Base-by-base conservation (phyloP, 192 early-diverging fungal species). In the Umbelopsis vinacea region DNA sequence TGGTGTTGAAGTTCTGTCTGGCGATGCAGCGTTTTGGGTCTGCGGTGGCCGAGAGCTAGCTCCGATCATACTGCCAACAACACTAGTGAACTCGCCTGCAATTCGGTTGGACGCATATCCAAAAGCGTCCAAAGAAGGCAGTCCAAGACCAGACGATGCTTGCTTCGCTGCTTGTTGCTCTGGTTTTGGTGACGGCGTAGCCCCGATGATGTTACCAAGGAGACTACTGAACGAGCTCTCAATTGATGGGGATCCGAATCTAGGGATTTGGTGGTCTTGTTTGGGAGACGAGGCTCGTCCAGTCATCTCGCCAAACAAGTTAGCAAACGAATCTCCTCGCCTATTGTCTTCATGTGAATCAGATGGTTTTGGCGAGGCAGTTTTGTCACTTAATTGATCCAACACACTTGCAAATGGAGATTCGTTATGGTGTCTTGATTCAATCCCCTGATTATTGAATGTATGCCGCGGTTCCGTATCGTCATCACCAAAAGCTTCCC, bases 31-130 rank as follows among this genome's bases (percentile, higher is more conserved):
- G 48, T 17, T 14, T 0, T 22, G 29, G 17, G 26, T 29, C 15
- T 35, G 57, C 14, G 29, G 7, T n/a, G 11, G 26, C 12, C 57
- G 57, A 63, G 57, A 29, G 26, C 10, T 19, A 29, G 57, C 57
- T 37, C 57, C 57, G 14, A 63, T 63, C 57, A 63, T 63, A 26
- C 33, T 63, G 19, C 57, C 57, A 19, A 63, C 57, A 5, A 63
- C 57, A 63, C 37, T 63, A 1, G 57, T 63, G 29, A 63, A 63
- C 19, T 63, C 57, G 15, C 57, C 57, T 29, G 57, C 57, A 63
- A 63, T 63, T 29, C 57, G 57, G 15, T 63, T 63, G 57, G 57
- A 63, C 4, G 57, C 57, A 37, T 63, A 63, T 19, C 33, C 33
- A 33, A 63, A 35, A 14, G 33, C 57, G 19, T 63, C 57, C 19